Evolutionary conservation across 441 rosid species (phyloP), one percentile per base, ranked within the genome.

Genomic region (Pelargonium citronellum): DNA sequence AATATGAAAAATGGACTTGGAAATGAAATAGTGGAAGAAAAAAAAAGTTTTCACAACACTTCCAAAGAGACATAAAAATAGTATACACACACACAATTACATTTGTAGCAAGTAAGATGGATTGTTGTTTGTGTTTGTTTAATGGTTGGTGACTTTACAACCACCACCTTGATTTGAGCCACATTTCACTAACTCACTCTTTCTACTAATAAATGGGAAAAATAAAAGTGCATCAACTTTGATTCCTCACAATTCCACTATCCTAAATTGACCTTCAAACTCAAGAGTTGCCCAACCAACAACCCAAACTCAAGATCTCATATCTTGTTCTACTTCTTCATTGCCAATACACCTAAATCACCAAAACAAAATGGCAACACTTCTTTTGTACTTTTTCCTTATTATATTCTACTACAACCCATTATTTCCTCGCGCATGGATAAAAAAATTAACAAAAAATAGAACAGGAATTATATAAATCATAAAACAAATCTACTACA

Each of bases 101-200:
- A 46, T 12, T 9, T 9, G 51, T 46, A 46, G 51, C 51, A 9
- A 9, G 51, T 46, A 12, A 9, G n/a, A 46, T 46, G 60, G 60
- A 53, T 53, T 53, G 20, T 53, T 15, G 7, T 53, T 53, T 53
- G 16, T 16, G 60, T 44, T 58, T 55, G 49, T 51, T 71, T 24
- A 62, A 68, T 71, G 73, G 77, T 68, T 65, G 79, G 77, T 73
- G 78, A 75, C 58, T 61, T 67, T 63, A 61, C 77, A 79, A 74
- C 81, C 78, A 78, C 81, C 78, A 53, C 60, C 60, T 46, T 46
- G 62, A 61, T 19, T 46, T 46, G 62, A 66, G 64, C 71, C 71
- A 58, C 71, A 44, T 27, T 70, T 49, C 37, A 16, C 57, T n/a
- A 6, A 37, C 41, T 37, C 41, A 51, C 57, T 46, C 51, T 46